These are phyloP conservation scores for Pseudogymnoascus sp. DNA, from an alignment of 2,329 filamentous ascomycete species.

Conservation along the genomic window DNA sequence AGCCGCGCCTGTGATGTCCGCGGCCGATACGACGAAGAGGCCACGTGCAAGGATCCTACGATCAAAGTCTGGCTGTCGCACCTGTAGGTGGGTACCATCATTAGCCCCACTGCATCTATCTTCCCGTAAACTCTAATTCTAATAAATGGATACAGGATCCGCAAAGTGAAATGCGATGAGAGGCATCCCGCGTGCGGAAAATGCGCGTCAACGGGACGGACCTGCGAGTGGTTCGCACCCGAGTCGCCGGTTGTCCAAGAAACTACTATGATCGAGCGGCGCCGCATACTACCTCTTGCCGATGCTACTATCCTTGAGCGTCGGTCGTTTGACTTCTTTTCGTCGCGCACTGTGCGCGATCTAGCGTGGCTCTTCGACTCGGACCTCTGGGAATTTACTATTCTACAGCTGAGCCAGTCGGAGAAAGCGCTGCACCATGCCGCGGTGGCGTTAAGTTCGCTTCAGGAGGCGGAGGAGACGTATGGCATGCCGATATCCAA, in stretches of 20 bases:
- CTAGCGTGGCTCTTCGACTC: not conserved
- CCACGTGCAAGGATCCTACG: not conserved
- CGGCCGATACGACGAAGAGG: not conserved
- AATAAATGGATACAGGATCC: not conserved
- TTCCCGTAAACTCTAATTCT: not conserved
- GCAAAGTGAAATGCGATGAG: constrained; percentile 16
- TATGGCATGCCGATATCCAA: constrained; percentile 2
- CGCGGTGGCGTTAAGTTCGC: not conserved
- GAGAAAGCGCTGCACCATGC: not conserved
- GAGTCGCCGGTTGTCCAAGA: not conserved
- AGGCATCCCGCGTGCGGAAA: constrained; percentile 10
- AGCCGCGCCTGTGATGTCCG: not conserved
- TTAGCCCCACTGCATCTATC: not conserved
- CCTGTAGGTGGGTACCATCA: not conserved
- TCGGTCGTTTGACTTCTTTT: not conserved
- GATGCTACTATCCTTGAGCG: not conserved
- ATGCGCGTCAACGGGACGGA: constrained; percentile 9
- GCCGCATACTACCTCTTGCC: not conserved
- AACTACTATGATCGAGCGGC: not conserved
- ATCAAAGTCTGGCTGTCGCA: not conserved
- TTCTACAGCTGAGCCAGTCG: not conserved
- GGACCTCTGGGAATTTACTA: not conserved
- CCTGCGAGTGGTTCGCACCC: not conserved
- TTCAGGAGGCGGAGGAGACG: not conserved
- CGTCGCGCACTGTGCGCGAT: not conserved